Conservation (phyloP, 1,139 yeast species). For the Geotrichum klebahnii region DNA sequence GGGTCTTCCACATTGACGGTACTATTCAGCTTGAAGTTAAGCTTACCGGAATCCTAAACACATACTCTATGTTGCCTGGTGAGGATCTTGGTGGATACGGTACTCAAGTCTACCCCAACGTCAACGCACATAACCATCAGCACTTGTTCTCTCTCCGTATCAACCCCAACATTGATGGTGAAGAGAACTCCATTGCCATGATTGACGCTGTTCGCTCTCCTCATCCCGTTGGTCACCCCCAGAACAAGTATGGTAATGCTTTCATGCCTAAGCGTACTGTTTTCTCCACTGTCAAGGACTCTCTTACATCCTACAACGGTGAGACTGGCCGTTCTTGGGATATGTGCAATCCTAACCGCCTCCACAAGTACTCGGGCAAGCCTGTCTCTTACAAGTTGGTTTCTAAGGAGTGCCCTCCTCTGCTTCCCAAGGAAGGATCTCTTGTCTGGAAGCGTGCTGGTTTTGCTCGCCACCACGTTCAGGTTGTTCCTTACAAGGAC, state of each 20-base stretch:
- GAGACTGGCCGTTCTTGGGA: conserved; percentile 73
- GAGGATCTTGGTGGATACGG: conserved; percentile 75
- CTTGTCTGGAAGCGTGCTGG: conserved; percentile 77
- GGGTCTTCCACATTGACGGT: conserved; percentile 81
- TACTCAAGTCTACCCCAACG: conserved; percentile 72
- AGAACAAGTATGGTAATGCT: conserved; percentile 70
- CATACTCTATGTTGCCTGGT: conserved; percentile 57
- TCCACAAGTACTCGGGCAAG: conserved; percentile 66
- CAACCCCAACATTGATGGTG: conserved; percentile 79
- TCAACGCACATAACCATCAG: conserved; percentile 81
- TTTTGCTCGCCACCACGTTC: conserved; percentile 65
- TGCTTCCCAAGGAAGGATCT: conserved; percentile 69
- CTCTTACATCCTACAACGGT: conserved; percentile 59
- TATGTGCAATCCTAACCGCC: conserved; percentile 62
- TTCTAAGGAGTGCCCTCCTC: conserved; percentile 69
- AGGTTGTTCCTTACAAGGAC: conserved; percentile 61
- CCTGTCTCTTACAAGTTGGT: conserved; percentile 75
- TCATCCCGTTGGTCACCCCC: conserved; percentile 57
- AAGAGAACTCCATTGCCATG: conserved; percentile 66
- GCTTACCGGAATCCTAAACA: conserved; percentile 72
- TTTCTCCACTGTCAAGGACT: conserved; percentile 64
- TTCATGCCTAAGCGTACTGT: conserved; percentile 60
- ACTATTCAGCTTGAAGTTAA: conserved; percentile 73
- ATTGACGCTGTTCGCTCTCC: conserved; percentile 63
- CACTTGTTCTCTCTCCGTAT: conserved; percentile 75